Evolutionary conservation across 768 basidiomycete genomes (phyloP).

Genomic region (Daedalea quercina): DNA sequence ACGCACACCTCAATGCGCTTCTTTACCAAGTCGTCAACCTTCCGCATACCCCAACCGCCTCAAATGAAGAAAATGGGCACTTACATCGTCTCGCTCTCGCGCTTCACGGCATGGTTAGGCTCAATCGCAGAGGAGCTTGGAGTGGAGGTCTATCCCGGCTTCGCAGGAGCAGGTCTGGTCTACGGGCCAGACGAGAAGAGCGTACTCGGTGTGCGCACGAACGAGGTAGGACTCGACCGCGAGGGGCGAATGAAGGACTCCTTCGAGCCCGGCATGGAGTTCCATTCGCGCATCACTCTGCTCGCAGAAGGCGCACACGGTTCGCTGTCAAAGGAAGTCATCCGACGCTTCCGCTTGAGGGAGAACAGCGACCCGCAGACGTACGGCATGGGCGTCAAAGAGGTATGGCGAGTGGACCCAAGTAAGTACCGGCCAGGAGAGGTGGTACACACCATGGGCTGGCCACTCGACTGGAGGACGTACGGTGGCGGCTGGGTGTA

Average conservation of each 20-base stretch:
- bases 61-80: conserved; percentile 96
- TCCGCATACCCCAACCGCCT: conserved; percentile 92
- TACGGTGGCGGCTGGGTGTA: conserved; percentile 94
- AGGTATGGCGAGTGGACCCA: conserved; percentile 87
- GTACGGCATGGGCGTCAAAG: conserved; percentile 93
- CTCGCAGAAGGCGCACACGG: conserved; percentile 96
- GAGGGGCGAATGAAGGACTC: conserved; percentile 69
- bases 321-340: conserved; percentile 74
- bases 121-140: conserved; percentile 79
- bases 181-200: conserved; percentile 54
- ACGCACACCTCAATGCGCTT: conserved; percentile 80
- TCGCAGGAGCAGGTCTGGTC: conserved; percentile 83
- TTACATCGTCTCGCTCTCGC: conserved; percentile 86
- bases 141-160: conserved; percentile 95
- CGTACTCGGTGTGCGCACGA: conserved; percentile 80
- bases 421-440: conserved; percentile 62
- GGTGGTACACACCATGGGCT: conserved; percentile 92
- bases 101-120: conserved; percentile 85
- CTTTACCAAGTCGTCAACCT: conserved; percentile 57
- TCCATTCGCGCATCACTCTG: conserved; percentile 85
- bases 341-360: conserved; percentile 69
- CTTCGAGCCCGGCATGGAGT: conserved; percentile 96
- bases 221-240: conserved; percentile 89
- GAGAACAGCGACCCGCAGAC: conserved; percentile 77
- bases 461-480: conserved; percentile 78